Conservation (phyloP, 768 basidiomycete genomes). For the Brasilioporus rufonigricans region DNA sequence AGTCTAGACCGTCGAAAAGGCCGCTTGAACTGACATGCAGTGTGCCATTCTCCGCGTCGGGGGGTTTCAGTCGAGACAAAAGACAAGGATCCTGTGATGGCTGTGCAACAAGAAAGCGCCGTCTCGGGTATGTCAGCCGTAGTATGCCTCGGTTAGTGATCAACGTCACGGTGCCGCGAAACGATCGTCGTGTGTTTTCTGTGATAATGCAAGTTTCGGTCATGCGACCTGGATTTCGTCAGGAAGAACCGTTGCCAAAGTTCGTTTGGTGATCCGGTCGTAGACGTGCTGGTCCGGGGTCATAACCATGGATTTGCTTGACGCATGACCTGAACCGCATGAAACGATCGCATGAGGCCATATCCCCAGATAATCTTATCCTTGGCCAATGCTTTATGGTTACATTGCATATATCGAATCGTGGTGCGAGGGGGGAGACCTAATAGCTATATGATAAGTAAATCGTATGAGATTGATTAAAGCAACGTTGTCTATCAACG, state of each 20-base stretch:
- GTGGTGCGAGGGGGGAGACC: background rate
- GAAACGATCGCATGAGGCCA: background rate
- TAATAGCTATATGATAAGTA: background rate
- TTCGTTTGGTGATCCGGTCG: background rate
- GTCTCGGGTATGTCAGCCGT: background rate
- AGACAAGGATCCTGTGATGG: background rate
- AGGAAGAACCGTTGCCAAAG: background rate
- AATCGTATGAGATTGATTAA: background rate
- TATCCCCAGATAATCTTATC: background rate
- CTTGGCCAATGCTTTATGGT: background rate
- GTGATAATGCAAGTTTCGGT: slow-evolving; percentile 2
- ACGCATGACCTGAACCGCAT: background rate
- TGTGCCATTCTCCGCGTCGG: background rate
- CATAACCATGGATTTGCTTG: background rate
- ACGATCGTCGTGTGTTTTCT: background rate
- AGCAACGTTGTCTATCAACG: background rate
- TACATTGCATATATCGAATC: slow-evolving; percentile 1
- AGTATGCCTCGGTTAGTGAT: background rate
- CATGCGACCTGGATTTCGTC: slow-evolving; percentile 7
- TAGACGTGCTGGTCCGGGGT: background rate
- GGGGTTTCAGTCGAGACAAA: background rate
- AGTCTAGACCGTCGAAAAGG: slow-evolving; percentile 11
- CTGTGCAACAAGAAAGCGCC: background rate
- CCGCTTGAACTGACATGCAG: background rate
- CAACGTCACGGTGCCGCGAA: background rate